A percentile compares a stretch with the other conserved stretches of the same genome.
Evolutionary conservation across 768 basidiomycete species (phyloP).

Genomic region (Lentinula detonsa): DNA sequence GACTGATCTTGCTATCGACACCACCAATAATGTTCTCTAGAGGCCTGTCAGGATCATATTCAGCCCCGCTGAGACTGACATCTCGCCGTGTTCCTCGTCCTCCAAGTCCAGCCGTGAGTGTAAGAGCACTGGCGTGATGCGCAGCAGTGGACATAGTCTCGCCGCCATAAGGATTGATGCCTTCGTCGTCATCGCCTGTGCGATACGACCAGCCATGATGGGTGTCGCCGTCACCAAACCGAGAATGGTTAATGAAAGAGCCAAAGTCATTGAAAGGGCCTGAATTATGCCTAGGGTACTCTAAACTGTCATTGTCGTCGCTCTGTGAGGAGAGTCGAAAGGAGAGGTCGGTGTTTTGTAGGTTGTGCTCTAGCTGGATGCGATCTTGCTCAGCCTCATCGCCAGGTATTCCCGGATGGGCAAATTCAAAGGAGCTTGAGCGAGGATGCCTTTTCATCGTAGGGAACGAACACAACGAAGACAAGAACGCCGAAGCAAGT

Average conservation of each 20-base stretch:
- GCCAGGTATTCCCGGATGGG: constrained; percentile 21
- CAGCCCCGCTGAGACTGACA: constrained; percentile 55
- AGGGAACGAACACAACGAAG: neutral
- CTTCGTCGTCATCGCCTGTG: constrained; percentile 57
- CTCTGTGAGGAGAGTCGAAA: constrained; percentile 58
- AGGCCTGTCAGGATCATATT: constrained; percentile 83
- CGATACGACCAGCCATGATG: constrained; percentile 54
- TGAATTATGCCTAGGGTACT: constrained; percentile 68
- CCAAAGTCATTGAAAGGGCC: constrained; percentile 52
- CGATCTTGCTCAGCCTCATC: constrained; percentile 74
- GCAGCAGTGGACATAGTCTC: constrained; percentile 78
- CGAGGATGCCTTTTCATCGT: neutral
- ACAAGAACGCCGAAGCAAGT: neutral
- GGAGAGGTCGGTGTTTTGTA: constrained; percentile 68
- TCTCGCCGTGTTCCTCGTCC: constrained; percentile 31
- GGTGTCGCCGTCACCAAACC: constrained; percentile 50
- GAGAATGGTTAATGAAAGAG: constrained; percentile 55
- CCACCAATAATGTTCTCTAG: constrained; percentile 66
- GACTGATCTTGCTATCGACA: constrained; percentile 45
- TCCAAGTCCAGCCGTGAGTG: constrained; percentile 77
- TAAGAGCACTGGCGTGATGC: constrained; percentile 87
- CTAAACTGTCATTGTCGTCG: constrained; percentile 45
- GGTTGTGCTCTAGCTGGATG: constrained; percentile 73
- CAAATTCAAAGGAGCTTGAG: neutral
- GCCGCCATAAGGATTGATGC: constrained; percentile 58